Conservation (phyloP, 768 basidiomycete genomes). For the Boletus reticulatus region DNA sequence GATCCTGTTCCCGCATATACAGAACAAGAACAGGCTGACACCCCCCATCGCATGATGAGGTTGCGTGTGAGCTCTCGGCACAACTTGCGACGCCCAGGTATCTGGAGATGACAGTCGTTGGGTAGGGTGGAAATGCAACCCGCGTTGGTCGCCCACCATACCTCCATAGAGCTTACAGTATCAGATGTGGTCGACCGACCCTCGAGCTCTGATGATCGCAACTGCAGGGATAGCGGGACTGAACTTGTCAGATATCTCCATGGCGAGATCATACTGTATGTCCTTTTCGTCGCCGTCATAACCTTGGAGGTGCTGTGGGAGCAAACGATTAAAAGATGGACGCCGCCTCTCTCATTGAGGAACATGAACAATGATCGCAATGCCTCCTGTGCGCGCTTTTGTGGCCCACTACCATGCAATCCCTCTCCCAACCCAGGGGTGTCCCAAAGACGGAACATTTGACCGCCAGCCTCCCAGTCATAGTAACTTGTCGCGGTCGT, state of each 20-base stretch:
- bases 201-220: conserved; percentile 32
- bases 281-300: conserved; percentile 16
- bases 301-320: conserved; percentile 19
- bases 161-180: conserved; percentile 26
- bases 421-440: conserved; percentile 31
- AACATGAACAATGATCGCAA: conserved; percentile 21
- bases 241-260: conserved; percentile 12
- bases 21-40: conserved; percentile 40
- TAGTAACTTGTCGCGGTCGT: conserved; percentile 14
- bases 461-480: conserved; percentile 8
- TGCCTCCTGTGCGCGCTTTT: conserved; percentile 19
- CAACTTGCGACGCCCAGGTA: conserved; percentile 18
- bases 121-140: conserved; percentile 36
- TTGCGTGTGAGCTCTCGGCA: conserved; percentile 19
- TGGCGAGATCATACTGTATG: conserved; percentile 17
- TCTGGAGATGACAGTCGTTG: conserved; percentile 19
- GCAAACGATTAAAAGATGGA: conserved; percentile 29
- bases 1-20: conserved; percentile 39
- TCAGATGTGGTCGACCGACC: conserved; percentile 13
- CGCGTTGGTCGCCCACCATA: conserved; percentile 39
- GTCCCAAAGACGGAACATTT: conserved; percentile 27
- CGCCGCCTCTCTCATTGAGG: conserved; percentile 19
- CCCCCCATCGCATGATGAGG: conserved; percentile 28
- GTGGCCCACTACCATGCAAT: conserved; percentile 11
- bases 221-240: conserved; percentile 21